Percentiles rank a stretch among this genome's conserved stretches.
phyloP scores from a whole-genome alignment of 306 rosid species.

The Vigna reflexopilosa region DNA sequence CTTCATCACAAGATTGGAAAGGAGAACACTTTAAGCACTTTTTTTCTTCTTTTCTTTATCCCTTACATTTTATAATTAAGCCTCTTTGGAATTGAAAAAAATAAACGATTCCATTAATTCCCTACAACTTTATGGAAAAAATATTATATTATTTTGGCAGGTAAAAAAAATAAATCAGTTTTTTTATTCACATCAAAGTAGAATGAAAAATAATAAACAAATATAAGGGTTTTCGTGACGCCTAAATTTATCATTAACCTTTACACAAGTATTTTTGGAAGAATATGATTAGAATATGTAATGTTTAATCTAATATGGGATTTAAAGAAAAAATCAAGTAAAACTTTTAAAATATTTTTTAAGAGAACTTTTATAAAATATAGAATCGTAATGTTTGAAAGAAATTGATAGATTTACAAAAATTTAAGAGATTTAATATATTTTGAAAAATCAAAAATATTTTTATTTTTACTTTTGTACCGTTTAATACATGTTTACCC shows the following conservation, averaged over 20 bases:
- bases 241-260: neutral
- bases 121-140: neutral
- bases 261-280: neutral
- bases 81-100: slow-evolving; percentile 29
- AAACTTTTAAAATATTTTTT: too few species aligned
- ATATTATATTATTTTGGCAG: neutral
- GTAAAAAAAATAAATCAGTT: neutral
- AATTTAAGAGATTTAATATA: too few species aligned
- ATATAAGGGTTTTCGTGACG: neutral
- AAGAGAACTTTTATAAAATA: too few species aligned
- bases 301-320: too few species aligned
- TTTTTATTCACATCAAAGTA: neutral
- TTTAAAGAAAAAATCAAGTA: too few species aligned
- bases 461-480: too few species aligned
- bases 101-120: slow-evolving; percentile 9
- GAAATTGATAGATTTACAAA: too few species aligned
- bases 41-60: slow-evolving; percentile 27
- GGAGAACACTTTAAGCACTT: neutral
- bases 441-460: too few species aligned
- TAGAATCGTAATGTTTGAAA: too few species aligned
- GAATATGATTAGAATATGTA: too few species aligned
- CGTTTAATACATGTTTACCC: too few species aligned
- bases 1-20: neutral
- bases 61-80: neutral
- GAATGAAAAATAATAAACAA: neutral